A percentile compares a stretch with the other conserved stretches of the same genome.
Evolutionary conservation across 2,329 filamentous ascomycete genomes (phyloP).

Genomic region (Aureobasidium sp.): DNA sequence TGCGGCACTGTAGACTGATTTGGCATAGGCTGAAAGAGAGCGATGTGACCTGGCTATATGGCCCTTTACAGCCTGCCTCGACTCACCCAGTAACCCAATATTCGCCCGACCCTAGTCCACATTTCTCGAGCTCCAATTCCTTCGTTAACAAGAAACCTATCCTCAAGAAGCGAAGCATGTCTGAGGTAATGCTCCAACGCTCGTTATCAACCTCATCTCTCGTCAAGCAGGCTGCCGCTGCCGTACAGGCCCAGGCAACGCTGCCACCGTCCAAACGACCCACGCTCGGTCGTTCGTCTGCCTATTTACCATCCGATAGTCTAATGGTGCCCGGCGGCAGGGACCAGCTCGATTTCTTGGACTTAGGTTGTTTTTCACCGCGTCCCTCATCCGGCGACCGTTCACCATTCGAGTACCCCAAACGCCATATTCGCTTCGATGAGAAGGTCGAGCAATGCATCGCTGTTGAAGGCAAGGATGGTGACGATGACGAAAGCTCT

Average conservation of each 20-base stretch:
- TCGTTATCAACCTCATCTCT: conserved; percentile 84
- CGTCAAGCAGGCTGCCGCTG: conserved; percentile 80
- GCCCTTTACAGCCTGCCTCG: conserved; percentile 71
- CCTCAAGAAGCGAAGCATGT: conserved; percentile 93
- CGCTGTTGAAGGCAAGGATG: conserved; percentile 78
- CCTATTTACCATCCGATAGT: conserved; percentile 61
- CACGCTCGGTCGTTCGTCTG: conserved; percentile 51
- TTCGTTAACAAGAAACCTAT: conserved; percentile 83
- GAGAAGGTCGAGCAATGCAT: conserved; percentile 95
- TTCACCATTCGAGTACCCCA: conserved; percentile 56
- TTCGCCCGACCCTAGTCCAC: conserved; percentile 45
- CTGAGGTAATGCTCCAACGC: conserved; percentile 85
- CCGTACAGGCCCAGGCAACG: conserved; percentile 70
- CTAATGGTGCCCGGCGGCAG: conserved; percentile 53
- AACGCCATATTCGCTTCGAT: conserved; percentile 92
- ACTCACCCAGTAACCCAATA: conserved; percentile 46
- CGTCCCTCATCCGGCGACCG: conserved; percentile 57
- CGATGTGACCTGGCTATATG: conserved; percentile 96
- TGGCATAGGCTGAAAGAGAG: conserved; percentile 79
- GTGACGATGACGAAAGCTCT: conserved; percentile 55
- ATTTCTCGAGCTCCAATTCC: conserved; percentile 56
- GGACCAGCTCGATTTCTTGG: conserved; percentile 49
- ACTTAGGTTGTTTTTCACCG: conserved; percentile 51
- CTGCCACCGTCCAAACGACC: conserved; percentile 45
- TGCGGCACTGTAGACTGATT: conserved; percentile 26